phyloP scores from a whole-genome alignment of 768 basidiomycete genomes.

The Ramaria sp. region DNA sequence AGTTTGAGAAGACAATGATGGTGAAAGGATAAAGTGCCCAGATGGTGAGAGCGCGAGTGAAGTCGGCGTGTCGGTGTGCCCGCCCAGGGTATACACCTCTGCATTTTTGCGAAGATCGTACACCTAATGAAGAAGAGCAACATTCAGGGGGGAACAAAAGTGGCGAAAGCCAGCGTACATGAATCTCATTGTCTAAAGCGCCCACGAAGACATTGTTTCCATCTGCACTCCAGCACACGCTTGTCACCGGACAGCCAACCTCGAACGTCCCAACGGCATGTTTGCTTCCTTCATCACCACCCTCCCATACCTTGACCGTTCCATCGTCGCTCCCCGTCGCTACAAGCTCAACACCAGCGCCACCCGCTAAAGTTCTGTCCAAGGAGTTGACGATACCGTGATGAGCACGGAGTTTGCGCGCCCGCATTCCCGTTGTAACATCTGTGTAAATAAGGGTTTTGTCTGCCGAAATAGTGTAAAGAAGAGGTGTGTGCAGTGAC shows the following conservation, averaged over 20 bases:
- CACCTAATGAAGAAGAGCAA: constrained; percentile 35
- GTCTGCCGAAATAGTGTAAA: constrained; percentile 89
- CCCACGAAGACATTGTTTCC: constrained; percentile 85
- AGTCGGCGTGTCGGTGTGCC: constrained; percentile 88
- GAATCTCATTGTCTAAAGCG: constrained; percentile 92
- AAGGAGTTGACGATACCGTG: constrained; percentile 85
- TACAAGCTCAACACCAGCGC: constrained; percentile 75
- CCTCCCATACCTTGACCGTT: constrained; percentile 86
- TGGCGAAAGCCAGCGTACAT: constrained; percentile 42
- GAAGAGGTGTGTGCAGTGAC: constrained; percentile 59
- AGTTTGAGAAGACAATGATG: constrained; percentile 81
- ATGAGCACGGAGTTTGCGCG: constrained; percentile 78
- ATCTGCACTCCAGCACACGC: constrained; percentile 88
- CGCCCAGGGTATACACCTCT: constrained; percentile 68
- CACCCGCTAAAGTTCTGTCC: constrained; percentile 77
- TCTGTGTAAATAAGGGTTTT: constrained; percentile 69
- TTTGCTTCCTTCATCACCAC: constrained; percentile 64
- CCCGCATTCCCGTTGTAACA: constrained; percentile 72
- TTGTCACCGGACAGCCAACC: constrained; percentile 82
- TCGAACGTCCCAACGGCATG: constrained; percentile 72
- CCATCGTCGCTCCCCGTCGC: constrained; percentile 90
- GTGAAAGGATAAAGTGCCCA: constrained; percentile 79
- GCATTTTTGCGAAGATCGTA: constrained; percentile 84
- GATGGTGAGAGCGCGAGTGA: constrained; percentile 89
- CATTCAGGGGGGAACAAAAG: not conserved